These are phyloP conservation scores for Tetraselmis striata DNA, from an alignment of 139 green algal genomes.

Conservation along the genomic window DNA sequence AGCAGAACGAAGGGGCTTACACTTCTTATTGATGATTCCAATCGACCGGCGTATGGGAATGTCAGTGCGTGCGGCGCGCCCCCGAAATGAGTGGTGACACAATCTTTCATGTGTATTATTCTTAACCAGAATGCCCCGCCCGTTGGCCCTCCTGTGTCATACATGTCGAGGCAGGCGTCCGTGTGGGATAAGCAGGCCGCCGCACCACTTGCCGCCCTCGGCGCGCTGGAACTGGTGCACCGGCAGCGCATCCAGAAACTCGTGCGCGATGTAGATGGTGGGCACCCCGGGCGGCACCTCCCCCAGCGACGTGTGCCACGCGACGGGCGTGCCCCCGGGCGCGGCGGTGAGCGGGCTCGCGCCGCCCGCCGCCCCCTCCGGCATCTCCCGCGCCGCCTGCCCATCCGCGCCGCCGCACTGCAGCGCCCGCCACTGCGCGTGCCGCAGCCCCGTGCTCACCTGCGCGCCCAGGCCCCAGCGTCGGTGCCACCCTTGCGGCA, in stretches of 20 bases:
- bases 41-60: too few species aligned
- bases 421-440: conserved; percentile 11
- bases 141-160: too few species aligned
- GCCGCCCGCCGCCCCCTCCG: not conserved
- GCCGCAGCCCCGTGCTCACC: conserved; percentile 1
- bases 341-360: not conserved
- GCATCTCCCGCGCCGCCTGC: not conserved
- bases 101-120: too few species aligned
- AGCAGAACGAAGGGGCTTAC: too few species aligned
- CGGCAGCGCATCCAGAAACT: conserved; percentile 96
- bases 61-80: too few species aligned
- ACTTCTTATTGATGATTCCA: too few species aligned
- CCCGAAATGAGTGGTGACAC: too few species aligned
- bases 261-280: conserved; percentile 82
- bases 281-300: conserved; percentile 27
- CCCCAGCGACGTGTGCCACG: conserved; percentile 7
- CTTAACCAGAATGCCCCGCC: too few species aligned
- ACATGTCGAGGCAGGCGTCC: too few species aligned
- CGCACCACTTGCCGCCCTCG: not conserved
- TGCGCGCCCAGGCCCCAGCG: not conserved
- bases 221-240: conserved; percentile 85
- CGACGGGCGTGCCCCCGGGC: conserved; percentile 1
- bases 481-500: too few species aligned
- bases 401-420: too few species aligned
- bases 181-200: too few species aligned